Conservation (phyloP, 352 stramenopile species). For the Thalassiosira oceanica region DNA sequence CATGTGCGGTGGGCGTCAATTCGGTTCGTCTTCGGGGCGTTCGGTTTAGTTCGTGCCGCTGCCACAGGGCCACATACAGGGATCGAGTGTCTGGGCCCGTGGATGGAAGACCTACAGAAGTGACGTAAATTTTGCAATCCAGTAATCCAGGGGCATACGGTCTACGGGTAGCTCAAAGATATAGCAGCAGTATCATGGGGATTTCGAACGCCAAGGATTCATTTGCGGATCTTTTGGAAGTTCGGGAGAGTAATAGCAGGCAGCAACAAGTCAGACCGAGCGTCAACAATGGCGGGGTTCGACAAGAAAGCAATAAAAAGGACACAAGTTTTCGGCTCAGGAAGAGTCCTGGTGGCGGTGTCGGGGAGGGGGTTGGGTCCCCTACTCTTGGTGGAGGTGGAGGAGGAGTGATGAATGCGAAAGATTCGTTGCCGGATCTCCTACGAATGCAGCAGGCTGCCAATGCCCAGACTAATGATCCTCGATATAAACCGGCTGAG, state of each 20-base stretch:
- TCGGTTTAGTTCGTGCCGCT: too few relatives aligned
- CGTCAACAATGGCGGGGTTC: background rate
- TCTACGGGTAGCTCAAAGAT: background rate
- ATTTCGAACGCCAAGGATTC: conserved; percentile 24
- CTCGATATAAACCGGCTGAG: background rate
- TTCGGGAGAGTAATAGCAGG: conserved; percentile 6
- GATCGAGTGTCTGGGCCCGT: too few relatives aligned
- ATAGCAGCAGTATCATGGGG: conserved; percentile 2
- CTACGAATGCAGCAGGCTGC: background rate
- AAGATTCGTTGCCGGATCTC: background rate
- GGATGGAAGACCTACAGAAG: too few relatives aligned
- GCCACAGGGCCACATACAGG: too few relatives aligned
- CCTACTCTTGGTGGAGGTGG: too few relatives aligned
- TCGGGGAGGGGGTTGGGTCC: too few relatives aligned
- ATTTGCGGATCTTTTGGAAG: conserved; percentile 20
- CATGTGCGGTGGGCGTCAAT: too few relatives aligned
- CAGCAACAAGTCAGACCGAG: too few relatives aligned
- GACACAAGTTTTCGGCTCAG: background rate
- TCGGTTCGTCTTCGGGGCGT: too few relatives aligned
- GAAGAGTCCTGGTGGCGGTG: too few relatives aligned
- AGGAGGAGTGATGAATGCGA: too few relatives aligned
- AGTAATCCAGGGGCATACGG: background rate
- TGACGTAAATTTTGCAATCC: background rate
- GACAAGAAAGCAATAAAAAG: background rate
- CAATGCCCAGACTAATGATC: background rate